Evolutionary conservation across 805 yeast species (phyloP).

Genomic region (Yarrowia bubula): DNA sequence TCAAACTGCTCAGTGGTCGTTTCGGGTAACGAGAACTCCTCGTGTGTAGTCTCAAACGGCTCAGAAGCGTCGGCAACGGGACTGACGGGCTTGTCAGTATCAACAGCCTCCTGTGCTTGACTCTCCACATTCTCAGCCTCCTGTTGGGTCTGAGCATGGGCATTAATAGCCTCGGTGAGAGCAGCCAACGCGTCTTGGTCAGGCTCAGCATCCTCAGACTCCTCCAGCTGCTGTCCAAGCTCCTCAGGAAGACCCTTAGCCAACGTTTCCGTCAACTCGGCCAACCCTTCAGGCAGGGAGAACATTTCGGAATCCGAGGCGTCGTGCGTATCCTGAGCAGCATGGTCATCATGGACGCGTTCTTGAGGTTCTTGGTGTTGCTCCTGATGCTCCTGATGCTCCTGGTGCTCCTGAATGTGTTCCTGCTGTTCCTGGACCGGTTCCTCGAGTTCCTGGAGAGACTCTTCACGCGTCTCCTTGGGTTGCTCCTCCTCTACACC

Average conservation of each 20-base stretch:
- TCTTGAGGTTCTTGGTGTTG: not conserved
- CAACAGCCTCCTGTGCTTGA: not conserved
- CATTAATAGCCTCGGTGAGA: slow-evolving; percentile 8
- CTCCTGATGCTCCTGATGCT: not conserved
- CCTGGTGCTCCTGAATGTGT: not conserved
- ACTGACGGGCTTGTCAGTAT: not conserved
- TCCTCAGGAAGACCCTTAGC: slow-evolving; percentile 8
- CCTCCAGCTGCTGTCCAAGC: not conserved
- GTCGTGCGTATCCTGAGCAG: not conserved
- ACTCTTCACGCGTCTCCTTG: not conserved
- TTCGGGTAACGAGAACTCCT: not conserved
- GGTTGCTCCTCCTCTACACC: not conserved
- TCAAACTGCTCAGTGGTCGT: not conserved
- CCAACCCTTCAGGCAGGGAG: slow-evolving; percentile 8
- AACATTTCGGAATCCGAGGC: slow-evolving; percentile 1
- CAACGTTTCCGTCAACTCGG: slow-evolving; percentile 10
- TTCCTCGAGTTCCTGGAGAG: not conserved
- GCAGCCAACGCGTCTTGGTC: slow-evolving; percentile 22
- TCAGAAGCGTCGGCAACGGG: not conserved
- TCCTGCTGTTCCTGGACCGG: not conserved
- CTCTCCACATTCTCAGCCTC: not conserved
- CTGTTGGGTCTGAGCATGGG: not conserved
- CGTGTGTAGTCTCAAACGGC: not conserved
- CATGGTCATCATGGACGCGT: not conserved
- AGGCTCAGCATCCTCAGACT: not conserved